These are phyloP conservation scores for Populus hybrid DNA, from an alignment of 441 rosid genomes.

Conservation along the genomic window DNA sequence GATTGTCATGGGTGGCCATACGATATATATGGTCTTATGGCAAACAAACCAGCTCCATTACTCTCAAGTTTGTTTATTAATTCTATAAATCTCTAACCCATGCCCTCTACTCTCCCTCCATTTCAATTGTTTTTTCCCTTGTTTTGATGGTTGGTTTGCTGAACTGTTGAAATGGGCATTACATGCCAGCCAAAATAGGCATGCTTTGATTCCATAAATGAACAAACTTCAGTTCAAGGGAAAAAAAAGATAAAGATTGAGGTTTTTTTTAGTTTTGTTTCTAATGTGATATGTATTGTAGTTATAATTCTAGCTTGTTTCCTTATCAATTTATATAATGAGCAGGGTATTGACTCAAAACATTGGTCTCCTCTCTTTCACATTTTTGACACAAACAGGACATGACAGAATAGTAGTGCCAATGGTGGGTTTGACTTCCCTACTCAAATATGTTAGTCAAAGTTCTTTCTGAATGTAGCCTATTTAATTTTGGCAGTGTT, in stretches of 20 bases:
- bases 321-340: slow-evolving; percentile 25
- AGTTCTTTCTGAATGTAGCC: background rate
- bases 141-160: background rate
- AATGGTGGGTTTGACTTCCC: slow-evolving; percentile 55
- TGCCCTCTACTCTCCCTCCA: background rate
- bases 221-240: background rate
- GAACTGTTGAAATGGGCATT: background rate
- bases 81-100: no score
- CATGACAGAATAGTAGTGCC: slow-evolving; percentile 90
- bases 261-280: slow-evolving; percentile 3
- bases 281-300: background rate
- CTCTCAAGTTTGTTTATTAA: no score
- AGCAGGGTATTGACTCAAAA: slow-evolving; percentile 67
- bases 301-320: background rate
- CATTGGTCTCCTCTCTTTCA: slow-evolving; percentile 87
- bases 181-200: background rate
- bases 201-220: background rate
- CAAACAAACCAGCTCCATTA: background rate
- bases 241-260: no score
- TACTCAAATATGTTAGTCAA: background rate
- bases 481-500: background rate
- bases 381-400: slow-evolving; percentile 71
- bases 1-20: background rate
- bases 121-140: background rate
- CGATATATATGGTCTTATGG: background rate